Base-by-base conservation (phyloP, 1,139 yeast genomes). In the Candida dubliniensis region DNA sequence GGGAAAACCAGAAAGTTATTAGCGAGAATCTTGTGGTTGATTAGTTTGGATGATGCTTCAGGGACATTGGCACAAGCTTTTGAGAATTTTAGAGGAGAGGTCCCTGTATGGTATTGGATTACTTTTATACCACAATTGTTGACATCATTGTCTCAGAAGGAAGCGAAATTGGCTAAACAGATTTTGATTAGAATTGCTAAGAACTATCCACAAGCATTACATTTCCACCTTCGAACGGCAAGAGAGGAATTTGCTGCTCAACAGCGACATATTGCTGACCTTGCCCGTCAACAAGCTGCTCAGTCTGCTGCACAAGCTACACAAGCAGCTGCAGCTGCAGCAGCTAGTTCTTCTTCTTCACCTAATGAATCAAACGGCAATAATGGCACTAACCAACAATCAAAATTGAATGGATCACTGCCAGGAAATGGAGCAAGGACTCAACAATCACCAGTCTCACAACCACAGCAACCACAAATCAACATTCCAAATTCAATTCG, bases 81-180 rank as follows among this genome's bases (percentile, higher is more conserved):
- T 65, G 96, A 89, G 48, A 84, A 87, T 43, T 93, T 88, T 63
- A 80, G 95, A 51, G 98, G 99, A 15, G 99, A 95, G 52, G 91
- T 89, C 37, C 98, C 99, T 9, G 96, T 91, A 2, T 95, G 99
- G 99, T 93, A 93, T 61, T 95, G 99, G 99, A 89, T 93, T 36
- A 89, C 98, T 0, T 93, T 87, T 57, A 90, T 95, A 55, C 99
- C 99, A 3, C 99, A 95, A 64, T 74, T 95, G 49, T 74, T 95
- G 56, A 85, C 96, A 0, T 85, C 96, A 0, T 74, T 95, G 51
- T 87, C 97, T 3, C 96, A 90, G 54, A 85, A 83, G 55, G 99
- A 95, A 61, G 98, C 96, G 0, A 77, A 82, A 46, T 75, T 89
- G 61, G 96, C 93, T 1, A 83, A 95, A 50, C 93, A 85, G 57